Conservation (phyloP, 768 basidiomycete species). For the Tricholomella constricta region DNA sequence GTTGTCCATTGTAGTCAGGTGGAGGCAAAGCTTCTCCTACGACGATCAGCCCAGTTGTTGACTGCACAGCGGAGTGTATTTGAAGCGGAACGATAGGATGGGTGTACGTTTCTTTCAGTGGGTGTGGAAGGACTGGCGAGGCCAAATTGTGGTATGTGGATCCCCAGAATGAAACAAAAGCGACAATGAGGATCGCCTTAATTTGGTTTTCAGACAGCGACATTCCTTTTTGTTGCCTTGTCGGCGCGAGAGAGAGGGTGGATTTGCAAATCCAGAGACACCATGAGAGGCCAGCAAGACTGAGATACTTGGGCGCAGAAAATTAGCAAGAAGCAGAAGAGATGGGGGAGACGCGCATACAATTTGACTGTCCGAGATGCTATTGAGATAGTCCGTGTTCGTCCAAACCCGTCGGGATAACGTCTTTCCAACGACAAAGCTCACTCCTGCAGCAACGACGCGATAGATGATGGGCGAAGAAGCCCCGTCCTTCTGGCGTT, state of each 20-base stretch:
- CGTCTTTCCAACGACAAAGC: constrained; percentile 26
- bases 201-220: constrained; percentile 21
- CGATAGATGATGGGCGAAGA: constrained; percentile 19
- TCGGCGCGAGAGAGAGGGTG: constrained; percentile 10
- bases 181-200: constrained; percentile 29
- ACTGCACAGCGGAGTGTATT: constrained; percentile 66
- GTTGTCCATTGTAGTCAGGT: constrained; percentile 25
- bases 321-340: neutral
- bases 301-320: constrained; percentile 26
- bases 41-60: constrained; percentile 78
- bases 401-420: constrained; percentile 35
- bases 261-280: constrained; percentile 29
- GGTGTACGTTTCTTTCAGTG: constrained; percentile 48
- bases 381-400: constrained; percentile 23
- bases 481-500: constrained; percentile 6
- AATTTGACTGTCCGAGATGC: constrained; percentile 41
- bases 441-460: constrained; percentile 25
- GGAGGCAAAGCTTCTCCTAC: constrained; percentile 72
- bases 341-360: constrained; percentile 25
- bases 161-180: constrained; percentile 38
- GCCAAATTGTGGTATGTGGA: constrained; percentile 38
- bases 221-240: constrained; percentile 20
- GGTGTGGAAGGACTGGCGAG: constrained; percentile 61
- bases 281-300: constrained; percentile 32
- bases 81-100: constrained; percentile 58